Percentiles rank a stretch among this genome's conserved stretches.
These are phyloP conservation scores for Erysimum pusillum DNA, from an alignment of 441 rosid genomes.

Conservation along the genomic window DNA sequence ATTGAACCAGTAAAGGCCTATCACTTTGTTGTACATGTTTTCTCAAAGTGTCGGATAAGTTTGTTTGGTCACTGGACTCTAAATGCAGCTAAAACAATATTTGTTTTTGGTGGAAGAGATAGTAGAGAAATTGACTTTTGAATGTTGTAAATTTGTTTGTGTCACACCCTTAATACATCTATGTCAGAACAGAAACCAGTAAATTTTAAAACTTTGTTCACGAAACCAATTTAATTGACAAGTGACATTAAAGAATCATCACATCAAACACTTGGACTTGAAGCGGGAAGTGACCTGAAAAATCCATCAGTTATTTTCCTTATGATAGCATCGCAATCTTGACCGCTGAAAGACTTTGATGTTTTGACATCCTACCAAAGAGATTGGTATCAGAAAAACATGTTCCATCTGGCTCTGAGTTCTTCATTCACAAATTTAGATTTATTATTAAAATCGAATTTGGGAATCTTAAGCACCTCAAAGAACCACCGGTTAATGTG, in stretches of 20 bases:
- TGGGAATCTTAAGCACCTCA: neutral
- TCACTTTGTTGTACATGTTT: neutral
- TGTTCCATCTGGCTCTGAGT: too few species aligned
- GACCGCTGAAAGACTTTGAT: neutral
- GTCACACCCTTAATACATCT: neutral
- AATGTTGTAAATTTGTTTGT: neutral
- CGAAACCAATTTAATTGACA: neutral
- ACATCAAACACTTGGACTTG: neutral
- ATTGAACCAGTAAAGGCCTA: neutral
- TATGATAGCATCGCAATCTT: neutral
- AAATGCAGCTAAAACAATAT: neutral
- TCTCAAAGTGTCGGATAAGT: neutral
- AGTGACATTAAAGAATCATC: neutral
- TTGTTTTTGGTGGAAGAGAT: neutral
- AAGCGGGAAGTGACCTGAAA: neutral
- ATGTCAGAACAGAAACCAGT: neutral
- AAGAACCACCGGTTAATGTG: neutral
- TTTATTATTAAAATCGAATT: neutral
- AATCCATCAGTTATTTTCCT: neutral
- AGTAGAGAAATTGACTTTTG: neutral
- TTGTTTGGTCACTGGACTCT: neutral
- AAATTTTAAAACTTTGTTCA: neutral
- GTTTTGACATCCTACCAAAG: neutral
- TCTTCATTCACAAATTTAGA: too few species aligned
- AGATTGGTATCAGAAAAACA: neutral